Evolutionary conservation across 176 grass and related monocot genomes (phyloP), one percentile per base, ranked within the genome.

Genomic region (Triticum turgidum): DNA sequence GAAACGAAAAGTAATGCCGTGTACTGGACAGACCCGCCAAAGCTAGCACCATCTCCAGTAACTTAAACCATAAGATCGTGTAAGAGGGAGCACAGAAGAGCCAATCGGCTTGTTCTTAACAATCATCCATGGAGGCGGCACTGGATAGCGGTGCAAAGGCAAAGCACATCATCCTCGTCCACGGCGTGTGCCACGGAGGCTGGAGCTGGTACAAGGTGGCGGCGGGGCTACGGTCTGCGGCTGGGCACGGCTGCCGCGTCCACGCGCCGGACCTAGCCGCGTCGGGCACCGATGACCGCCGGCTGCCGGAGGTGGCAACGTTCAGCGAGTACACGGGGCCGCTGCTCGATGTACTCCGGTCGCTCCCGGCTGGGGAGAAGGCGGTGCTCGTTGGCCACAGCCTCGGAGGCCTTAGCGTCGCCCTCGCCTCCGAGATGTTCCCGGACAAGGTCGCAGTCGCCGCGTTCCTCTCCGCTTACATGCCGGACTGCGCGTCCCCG

Each of bases 201-300:
- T 98, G 96, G 96, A 79, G 81, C 35, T 98, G 91, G 90, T 91
- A 94, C 90, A 98, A 98, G 86, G 88, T 94, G 44, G 74, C 82
- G 11, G 10, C 90, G 1, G 32, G 41, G 61, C 93, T 98, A 17
- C 82, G 80, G 18, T 84, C 89, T 5, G 93, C 88, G 22, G 72
- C 44, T 10, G 73, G 24, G 44, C 73, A 52, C 21, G 84, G 89
- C 29, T 87, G 88, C 69, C 89, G 25, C 61, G 89, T 98, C 42
- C 88, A 63, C 11, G 76, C 80, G 24, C 91, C 81, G 27, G 93
- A 98, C 84, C 84, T 98, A 76, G 93, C 86, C 6, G 91, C 93
- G 18, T 94, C 91, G 27, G 96, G 96, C 78, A 69, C 85, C 35
- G 90, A 98, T 65, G 62, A 38, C 65, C 61, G 84, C 64, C 89